phyloP scores from a whole-genome alignment of 805 yeast genomes.

The Priceomyces carsonii region DNA sequence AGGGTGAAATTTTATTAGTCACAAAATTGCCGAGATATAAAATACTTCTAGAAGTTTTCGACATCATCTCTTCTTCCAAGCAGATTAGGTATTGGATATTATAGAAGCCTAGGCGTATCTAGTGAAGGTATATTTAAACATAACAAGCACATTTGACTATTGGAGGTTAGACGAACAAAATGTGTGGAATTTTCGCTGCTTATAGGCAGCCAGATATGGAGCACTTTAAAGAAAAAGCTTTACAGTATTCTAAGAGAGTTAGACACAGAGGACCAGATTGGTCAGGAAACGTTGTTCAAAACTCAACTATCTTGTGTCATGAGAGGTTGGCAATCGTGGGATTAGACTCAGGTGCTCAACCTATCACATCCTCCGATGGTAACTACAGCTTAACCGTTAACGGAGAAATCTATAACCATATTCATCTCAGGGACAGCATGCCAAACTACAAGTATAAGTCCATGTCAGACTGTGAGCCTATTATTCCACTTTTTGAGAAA shows the following conservation, averaged over 20 bases:
- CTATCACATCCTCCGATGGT: constrained; percentile 80
- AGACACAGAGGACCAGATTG: constrained; percentile 99
- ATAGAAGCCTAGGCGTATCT: no score
- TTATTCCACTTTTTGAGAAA: constrained; percentile 87
- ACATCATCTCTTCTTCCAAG: no score
- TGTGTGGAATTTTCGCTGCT: constrained; percentile 99
- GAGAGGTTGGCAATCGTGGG: constrained; percentile 98
- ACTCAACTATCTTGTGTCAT: constrained; percentile 83
- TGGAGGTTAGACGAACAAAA: no score
- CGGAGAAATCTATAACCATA: constrained; percentile 98
- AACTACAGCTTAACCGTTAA: constrained; percentile 79
- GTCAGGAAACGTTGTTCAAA: constrained; percentile 84
- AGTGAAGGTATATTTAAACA: no score
- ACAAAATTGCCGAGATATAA: constrained; percentile 2
- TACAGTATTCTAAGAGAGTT: constrained; percentile 86
- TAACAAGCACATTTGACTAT: no score
- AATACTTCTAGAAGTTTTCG: neutral
- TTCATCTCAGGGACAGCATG: constrained; percentile 76
- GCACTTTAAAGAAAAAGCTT: constrained; percentile 81
- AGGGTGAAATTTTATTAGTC: constrained; percentile 12
- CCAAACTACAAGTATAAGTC: constrained; percentile 78
- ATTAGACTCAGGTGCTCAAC: constrained; percentile 97
- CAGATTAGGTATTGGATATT: no score
- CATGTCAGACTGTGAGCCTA: constrained; percentile 94
- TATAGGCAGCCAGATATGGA: constrained; percentile 79